Conservation (phyloP, 2,329 filamentous ascomycete species). For the Paraphaeosphaeria minitans region DNA sequence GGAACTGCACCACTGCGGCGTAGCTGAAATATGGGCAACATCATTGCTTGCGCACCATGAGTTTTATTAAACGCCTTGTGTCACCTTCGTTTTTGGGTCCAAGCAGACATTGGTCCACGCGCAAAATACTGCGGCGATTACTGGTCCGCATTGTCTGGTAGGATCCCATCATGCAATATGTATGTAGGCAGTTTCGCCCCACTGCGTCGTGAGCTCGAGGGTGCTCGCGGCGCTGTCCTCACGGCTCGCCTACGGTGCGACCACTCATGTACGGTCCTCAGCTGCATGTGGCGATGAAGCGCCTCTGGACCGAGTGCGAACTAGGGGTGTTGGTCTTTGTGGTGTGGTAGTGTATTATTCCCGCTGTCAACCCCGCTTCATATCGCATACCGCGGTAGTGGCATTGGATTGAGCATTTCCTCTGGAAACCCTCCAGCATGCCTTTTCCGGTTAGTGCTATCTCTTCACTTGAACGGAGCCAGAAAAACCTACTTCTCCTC, state of each 20-base stretch:
- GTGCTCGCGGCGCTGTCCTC: neutral
- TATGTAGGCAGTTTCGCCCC: neutral
- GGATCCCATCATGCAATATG: neutral
- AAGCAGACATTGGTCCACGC: neutral
- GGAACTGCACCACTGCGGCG: neutral
- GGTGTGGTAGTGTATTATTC: neutral
- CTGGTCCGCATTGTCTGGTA: neutral
- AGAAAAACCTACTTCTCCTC: constrained; percentile 10
- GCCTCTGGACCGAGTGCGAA: neutral
- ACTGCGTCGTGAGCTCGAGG: neutral
- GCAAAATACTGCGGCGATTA: neutral
- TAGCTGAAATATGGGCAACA: neutral
- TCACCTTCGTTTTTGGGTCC: neutral
- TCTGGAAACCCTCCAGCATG: constrained; percentile 3
- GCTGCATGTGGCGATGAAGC: neutral
- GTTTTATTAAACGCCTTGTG: neutral
- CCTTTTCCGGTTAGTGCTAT: constrained; percentile 5
- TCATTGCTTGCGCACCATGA: neutral
- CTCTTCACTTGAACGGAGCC: neutral
- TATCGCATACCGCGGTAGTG: constrained; percentile 13
- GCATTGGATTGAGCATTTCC: constrained; percentile 11
- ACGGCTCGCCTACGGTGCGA: neutral
- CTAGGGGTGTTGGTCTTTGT: neutral
- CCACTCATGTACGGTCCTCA: neutral
- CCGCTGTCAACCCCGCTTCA: neutral